phyloP scores from a whole-genome alignment of 805 yeast species.

The Naumovozyma dairenensis region DNA sequence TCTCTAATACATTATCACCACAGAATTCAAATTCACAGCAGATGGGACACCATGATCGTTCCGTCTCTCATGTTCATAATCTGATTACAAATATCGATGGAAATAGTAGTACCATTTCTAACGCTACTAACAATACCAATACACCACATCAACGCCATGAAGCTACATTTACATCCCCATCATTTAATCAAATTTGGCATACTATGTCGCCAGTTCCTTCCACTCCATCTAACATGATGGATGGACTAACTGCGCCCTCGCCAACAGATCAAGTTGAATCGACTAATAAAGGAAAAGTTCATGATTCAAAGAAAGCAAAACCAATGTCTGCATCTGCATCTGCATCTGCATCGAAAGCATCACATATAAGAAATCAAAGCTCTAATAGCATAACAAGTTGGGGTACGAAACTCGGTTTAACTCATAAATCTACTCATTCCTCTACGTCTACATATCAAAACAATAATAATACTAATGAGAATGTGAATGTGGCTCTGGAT shows the following conservation, averaged over 20 bases:
- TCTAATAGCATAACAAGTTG: constrained; percentile 14
- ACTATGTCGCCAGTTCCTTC: too few relatives aligned
- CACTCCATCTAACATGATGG: constrained; percentile 5
- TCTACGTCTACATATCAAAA: constrained; percentile 2
- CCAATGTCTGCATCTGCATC: background rate
- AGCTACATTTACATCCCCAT: constrained; percentile 15
- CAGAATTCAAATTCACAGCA: constrained; percentile 5
- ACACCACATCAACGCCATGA: constrained; percentile 3
- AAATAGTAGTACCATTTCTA: background rate
- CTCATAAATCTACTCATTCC: constrained; percentile 8
- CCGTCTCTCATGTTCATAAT: too few relatives aligned
- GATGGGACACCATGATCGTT: constrained; percentile 3
- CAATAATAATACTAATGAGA: too few relatives aligned
- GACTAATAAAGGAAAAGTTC: constrained; percentile 1
- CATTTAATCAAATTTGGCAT: constrained; percentile 24
- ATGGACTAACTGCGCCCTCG: background rate
- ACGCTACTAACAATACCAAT: background rate
- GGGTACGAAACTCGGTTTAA: constrained; percentile 11
- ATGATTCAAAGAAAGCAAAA: too few relatives aligned
- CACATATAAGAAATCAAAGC: constrained; percentile 16
- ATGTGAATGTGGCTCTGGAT: too few relatives aligned
- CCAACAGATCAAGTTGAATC: constrained; percentile 1
- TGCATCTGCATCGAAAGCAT: constrained; percentile 1
- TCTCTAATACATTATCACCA: constrained; percentile 5
- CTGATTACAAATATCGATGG: too few relatives aligned